Evolutionary conservation across 2,329 filamentous ascomycete genomes (phyloP).

Genomic region (Hypoxylon sp.): DNA sequence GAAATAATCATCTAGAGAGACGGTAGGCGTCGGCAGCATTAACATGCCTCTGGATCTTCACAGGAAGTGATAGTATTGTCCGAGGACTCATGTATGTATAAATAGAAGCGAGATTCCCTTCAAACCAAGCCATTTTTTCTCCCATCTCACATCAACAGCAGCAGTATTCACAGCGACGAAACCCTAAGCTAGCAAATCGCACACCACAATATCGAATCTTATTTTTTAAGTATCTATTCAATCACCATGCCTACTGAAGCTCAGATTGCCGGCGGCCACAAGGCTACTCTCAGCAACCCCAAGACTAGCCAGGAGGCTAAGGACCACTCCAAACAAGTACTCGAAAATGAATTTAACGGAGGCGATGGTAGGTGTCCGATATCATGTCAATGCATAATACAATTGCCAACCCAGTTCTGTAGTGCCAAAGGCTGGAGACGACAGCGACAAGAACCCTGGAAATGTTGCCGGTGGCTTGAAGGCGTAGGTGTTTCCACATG

Average conservation of each 20-base stretch:
- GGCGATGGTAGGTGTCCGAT: constrained; percentile 54
- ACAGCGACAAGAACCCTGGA: constrained; percentile 65
- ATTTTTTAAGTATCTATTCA: not conserved
- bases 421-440: constrained; percentile 55
- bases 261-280: constrained; percentile 71
- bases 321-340: constrained; percentile 67
- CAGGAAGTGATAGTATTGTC: constrained; percentile 1
- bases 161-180: not conserved
- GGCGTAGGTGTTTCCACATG: constrained; percentile 59
- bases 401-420: not conserved
- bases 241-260: constrained; percentile 63
- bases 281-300: constrained; percentile 71
- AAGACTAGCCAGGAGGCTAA: constrained; percentile 70
- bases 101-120: constrained; percentile 16
- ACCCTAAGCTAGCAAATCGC: not conserved
- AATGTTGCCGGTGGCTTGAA: constrained; percentile 68
- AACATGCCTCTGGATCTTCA: not conserved
- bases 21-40: constrained; percentile 10
- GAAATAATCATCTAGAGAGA: constrained; percentile 2
- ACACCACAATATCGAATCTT: not conserved
- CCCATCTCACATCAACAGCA: not conserved
- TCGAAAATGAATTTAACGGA: constrained; percentile 66
- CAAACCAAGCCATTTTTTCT: not conserved
- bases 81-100: constrained; percentile 33
- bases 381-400: not conserved